Evolutionary conservation across 2,329 filamentous ascomycete species (phyloP), one percentile per base, ranked within the genome.

Genomic region (Penicillium sp.): DNA sequence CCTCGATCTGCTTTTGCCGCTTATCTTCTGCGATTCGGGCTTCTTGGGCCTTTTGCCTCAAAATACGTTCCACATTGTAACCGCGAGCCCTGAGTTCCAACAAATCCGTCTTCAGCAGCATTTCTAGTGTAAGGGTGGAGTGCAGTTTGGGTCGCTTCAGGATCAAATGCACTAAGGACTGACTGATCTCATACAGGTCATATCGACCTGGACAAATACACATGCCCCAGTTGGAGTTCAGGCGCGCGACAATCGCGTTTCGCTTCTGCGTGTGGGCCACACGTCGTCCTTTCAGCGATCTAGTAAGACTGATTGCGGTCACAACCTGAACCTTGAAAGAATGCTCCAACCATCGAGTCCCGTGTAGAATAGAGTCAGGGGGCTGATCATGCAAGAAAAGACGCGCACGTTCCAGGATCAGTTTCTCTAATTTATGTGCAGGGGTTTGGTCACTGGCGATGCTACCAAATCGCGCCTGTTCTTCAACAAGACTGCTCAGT

Each of bases 41-140:
- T 71, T 97, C 91, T 2, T 90, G 89, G 18, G 89, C 91, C 75
- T 95, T 95, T 50, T 88, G 88, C 35, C 90, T 85, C 19, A 99
- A 80, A 58, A 99, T 97, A 46, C 94, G 88, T 67, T 97, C 91
- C 36, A 99, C 94, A 62, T 99, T 97, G 78, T 97, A 97, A 1
- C 94, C 94, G 60, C 94, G 90, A 56, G 86, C 85, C 64, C 90
- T 87, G 38, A 99, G 77, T 47, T 92, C 87, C 43, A 89, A 83
- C 23, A 99, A 79, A 63, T 93, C 90, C 8, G 94, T 86, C 54
- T 89, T 93, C 35, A 99, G 77, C 59, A 99, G 88, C 49, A 91
- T 92, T 73, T 97, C 94, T 52, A 99, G 85, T 50, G 94, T 93
- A 52, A 97, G 82, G 51, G 90, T 91, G 2, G 93, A 91, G 67